Conservation (phyloP, 148 eudicot genomes). For the Chenopodium berlandieri region DNA sequence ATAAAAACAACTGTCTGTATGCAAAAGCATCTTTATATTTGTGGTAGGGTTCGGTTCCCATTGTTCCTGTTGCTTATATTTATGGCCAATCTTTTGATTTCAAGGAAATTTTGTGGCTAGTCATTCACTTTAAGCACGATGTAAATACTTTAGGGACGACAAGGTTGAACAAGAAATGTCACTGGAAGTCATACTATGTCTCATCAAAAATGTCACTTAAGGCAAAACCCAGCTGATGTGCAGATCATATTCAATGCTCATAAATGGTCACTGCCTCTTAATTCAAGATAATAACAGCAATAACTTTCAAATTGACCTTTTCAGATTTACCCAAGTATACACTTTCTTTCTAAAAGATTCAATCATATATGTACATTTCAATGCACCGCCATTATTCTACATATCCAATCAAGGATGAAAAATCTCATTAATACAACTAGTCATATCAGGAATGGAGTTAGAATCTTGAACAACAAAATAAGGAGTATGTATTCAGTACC, state of each 20-base stretch:
- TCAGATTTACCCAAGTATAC: background rate
- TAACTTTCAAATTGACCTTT: background rate
- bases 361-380: background rate
- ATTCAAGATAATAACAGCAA: background rate
- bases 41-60: background rate
- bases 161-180: background rate
- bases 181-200: background rate
- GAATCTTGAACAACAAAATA: background rate
- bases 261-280: background rate
- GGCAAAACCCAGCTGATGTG: background rate
- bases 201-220: background rate
- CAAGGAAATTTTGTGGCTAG: background rate
- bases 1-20: background rate
- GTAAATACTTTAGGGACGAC: background rate
- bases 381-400: slow-evolving; percentile 5
- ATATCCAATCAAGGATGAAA: background rate
- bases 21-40: background rate
- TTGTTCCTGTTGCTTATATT: background rate
- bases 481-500: slow-evolving; percentile 32
- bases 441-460: background rate
- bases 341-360: slow-evolving; percentile 6
- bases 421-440: background rate
- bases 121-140: background rate
- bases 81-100: background rate
- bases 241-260: background rate